Base-by-base conservation (phyloP, 257 asterid genomes). In the Penstemon davidsonii region DNA sequence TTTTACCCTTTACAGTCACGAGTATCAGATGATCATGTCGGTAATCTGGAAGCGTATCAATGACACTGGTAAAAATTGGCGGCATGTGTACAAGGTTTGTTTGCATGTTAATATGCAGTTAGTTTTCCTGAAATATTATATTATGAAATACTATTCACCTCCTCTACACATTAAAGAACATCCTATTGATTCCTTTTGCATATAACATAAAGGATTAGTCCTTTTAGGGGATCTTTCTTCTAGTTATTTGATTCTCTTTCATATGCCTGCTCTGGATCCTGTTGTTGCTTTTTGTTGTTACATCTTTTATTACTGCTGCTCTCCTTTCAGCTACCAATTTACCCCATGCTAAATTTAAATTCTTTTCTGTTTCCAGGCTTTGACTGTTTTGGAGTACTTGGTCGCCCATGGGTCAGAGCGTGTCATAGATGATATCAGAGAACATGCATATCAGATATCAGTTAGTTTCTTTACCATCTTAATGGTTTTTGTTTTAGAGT, bases 51-150 rank as follows among this genome's bases (percentile, higher is more conserved):
- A 94, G 88, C 97, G 96, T 56, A 65, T 88, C 69, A 91, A 87
- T 81, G 99, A 94, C 76, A 91, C 92, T 69, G 95, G 96, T 13
- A 91, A 88, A 81, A 87, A 94, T 69, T 94, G 99, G 99, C 89
- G 97, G 72, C 97, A 91, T 71, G 96, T 94, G 25, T 94, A 88
- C 88, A 94, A 94, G 97, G 99, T 93, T 64, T 65, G 84, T 61
- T 49, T 63, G n/a, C 62, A 44, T 67, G 40, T 60, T 58, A 6
- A 5, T 9, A 19, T 25, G 19, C 58, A 8, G 46, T 8, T 37
- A 55, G 8, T 50, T 8, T 11, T 6, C 15, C 9, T 18, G 53
- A 54, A 10, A 19, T 58, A 50, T 69, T 64, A 18, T 68, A 60
- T 5, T 50, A n/a, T 60, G 9, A 58, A 55, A 47, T 38, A 50